phyloP scores from a whole-genome alignment of 345 rosid genomes.

The Barbarea vulgaris region DNA sequence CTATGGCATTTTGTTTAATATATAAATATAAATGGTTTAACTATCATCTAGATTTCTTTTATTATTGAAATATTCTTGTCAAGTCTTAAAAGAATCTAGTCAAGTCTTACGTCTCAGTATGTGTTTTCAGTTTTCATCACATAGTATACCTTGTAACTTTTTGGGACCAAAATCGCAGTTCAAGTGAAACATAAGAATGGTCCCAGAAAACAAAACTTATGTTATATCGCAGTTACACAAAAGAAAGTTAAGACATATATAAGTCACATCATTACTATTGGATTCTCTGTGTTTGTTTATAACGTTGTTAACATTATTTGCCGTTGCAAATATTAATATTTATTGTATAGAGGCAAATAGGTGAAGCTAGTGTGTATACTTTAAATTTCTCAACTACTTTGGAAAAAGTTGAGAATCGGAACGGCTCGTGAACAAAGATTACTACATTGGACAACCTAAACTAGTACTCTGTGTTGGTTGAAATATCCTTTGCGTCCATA shows the following conservation, averaged over 20 bases:
- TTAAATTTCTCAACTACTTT: constrained; percentile 31
- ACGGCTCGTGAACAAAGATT: constrained; percentile 21
- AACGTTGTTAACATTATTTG: constrained; percentile 16
- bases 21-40: neutral
- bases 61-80: neutral
- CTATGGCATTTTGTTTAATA: neutral
- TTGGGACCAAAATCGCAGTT: constrained; percentile 1
- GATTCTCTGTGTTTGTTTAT: neutral
- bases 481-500: neutral
- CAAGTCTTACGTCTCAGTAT: neutral
- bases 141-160: neutral
- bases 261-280: constrained; percentile 18
- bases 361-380: constrained; percentile 17
- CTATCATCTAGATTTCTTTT: neutral
- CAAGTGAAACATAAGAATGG: constrained; percentile 23
- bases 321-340: constrained; percentile 11
- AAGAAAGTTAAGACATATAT: neutral
- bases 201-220: constrained; percentile 16
- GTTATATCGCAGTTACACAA: neutral
- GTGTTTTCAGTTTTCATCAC: neutral
- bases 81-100: neutral
- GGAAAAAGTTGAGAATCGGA: constrained; percentile 27
- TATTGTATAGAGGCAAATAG: constrained; percentile 1
- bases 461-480: neutral
- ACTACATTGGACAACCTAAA: neutral